Conservation (phyloP, 306 rosid genomes). For the Luffa acutangula region DNA sequence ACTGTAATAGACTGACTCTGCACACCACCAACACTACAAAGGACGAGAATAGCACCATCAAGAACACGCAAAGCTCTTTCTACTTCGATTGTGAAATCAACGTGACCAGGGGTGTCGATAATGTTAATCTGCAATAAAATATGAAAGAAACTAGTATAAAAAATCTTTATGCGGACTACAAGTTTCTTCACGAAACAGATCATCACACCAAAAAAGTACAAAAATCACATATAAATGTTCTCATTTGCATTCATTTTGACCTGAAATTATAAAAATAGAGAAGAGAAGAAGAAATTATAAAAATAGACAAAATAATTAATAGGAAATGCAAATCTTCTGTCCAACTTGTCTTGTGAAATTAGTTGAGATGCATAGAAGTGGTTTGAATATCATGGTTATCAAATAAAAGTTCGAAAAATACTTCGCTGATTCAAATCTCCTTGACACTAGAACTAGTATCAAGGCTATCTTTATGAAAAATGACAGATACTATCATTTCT, state of each 20-base stretch:
- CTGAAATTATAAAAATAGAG: not conserved
- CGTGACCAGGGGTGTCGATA: conserved; percentile 97
- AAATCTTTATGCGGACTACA: not conserved
- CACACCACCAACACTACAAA: conserved; percentile 98
- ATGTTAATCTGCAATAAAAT: conserved; percentile 70
- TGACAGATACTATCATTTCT: not conserved
- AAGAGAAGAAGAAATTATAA: not conserved
- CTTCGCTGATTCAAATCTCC: not conserved
- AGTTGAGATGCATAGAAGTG: not conserved
- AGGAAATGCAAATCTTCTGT: not conserved
- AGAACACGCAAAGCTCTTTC: conserved; percentile 98
- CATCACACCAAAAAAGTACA: not conserved
- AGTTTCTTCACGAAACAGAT: not conserved
- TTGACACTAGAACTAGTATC: not conserved
- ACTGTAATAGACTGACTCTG: conserved; percentile 98
- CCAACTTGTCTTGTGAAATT: not conserved
- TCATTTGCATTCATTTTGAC: not conserved
- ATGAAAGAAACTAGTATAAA: not conserved
- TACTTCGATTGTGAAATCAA: conserved; percentile 95
- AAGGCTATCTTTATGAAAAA: not conserved
- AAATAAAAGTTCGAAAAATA: not conserved
- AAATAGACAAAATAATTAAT: not conserved
- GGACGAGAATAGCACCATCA: conserved; percentile 98
- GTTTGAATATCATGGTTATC: not conserved
- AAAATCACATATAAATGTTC: not conserved